Evolutionary conservation across 2,329 filamentous ascomycete species (phyloP), one percentile per base, ranked within the genome.

Genomic region (Diatrype stigma): DNA sequence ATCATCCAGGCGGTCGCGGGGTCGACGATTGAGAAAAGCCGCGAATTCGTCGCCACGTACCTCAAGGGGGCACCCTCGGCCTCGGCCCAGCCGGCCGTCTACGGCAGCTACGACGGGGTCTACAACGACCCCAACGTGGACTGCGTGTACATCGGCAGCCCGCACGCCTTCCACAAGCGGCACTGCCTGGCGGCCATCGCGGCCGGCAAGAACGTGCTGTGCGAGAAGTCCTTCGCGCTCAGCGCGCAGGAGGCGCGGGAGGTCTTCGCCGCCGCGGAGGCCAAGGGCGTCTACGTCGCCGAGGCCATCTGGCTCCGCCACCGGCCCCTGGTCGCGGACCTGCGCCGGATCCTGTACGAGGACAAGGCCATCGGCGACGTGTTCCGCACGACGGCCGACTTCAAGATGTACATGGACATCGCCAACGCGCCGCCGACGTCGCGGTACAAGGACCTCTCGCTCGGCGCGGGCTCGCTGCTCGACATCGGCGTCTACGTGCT

Each of bases 261-360:
- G 40, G 68, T 76, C 2, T 66, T 74, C 14, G 64, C 56, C 1
- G 69, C 70, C 0, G 74, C 74, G 0, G 61, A 65, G 50, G 51
- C 56, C 26, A 70, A 70, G 51, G 67, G 68, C 8, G 67, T 76
- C 3, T 77, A 71, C 49, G 56, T 77, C 22, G 71, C 73, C 63
- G 74, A 77, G 56, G 74, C 73, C 11, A 70, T 76, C 69, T 75
- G 73, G 74, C 70, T 70, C 3, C 69, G 73, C 11, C 71, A 71
- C 60, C 71, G 66, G 17, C 71, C 74, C 0, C 55, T 76, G 2
- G 61, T 70, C 2, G 60, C 57, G 34, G 60, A 63, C 6, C 51
- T 76, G 0, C 64, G 65, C 42, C 58, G 60, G 11, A 40, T 73
- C 1, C 49, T 77, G 0, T 68, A 74, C 45, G 60, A 68, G 17